A percentile compares a stretch with the other conserved stretches of the same genome.
Conservation (phyloP, 2,329 filamentous ascomycete species). For the Colletotrichum cordylinicola region DNA sequence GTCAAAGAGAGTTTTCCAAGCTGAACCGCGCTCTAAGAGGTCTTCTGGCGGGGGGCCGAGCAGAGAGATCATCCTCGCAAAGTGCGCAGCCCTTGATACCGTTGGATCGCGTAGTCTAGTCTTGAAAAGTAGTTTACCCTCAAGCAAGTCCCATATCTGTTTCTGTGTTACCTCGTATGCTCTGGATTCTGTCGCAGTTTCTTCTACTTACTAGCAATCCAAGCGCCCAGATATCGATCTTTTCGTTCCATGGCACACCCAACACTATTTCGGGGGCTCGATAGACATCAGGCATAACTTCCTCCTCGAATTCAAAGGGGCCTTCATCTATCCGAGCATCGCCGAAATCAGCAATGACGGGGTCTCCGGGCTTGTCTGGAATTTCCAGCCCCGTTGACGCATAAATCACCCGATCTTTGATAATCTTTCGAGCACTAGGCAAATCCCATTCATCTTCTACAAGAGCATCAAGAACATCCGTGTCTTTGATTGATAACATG, state of each 20-base stretch:
- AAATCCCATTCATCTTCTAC: constrained; percentile 19
- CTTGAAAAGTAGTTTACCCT: constrained; percentile 33
- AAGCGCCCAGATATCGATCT: constrained; percentile 37
- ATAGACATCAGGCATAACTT: constrained; percentile 38
- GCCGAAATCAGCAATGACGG: constrained; percentile 36
- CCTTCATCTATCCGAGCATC: constrained; percentile 29
- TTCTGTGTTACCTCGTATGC: background rate
- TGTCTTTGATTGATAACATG: constrained; percentile 25
- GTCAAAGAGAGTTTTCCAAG: constrained; percentile 26
- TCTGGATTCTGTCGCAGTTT: background rate
- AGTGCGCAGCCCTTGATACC: constrained; percentile 30
- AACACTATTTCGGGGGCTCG: constrained; percentile 39
- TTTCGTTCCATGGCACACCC: constrained; percentile 36
- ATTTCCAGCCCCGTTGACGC: constrained; percentile 29
- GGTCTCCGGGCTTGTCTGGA: constrained; percentile 24
- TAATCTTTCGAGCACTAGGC: constrained; percentile 31
- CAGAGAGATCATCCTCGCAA: constrained; percentile 41
- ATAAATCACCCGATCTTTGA: constrained; percentile 31
- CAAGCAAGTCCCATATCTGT: constrained; percentile 37
- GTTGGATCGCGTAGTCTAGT: constrained; percentile 22
- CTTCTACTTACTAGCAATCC: background rate
- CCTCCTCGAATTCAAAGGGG: constrained; percentile 22
- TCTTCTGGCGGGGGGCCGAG: constrained; percentile 39
- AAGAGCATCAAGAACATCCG: constrained; percentile 13
- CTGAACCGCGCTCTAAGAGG: constrained; percentile 36